These are phyloP conservation scores for Furculomyces boomerangus DNA, from an alignment of 371 early-diverging fungal species.

Conservation along the genomic window DNA sequence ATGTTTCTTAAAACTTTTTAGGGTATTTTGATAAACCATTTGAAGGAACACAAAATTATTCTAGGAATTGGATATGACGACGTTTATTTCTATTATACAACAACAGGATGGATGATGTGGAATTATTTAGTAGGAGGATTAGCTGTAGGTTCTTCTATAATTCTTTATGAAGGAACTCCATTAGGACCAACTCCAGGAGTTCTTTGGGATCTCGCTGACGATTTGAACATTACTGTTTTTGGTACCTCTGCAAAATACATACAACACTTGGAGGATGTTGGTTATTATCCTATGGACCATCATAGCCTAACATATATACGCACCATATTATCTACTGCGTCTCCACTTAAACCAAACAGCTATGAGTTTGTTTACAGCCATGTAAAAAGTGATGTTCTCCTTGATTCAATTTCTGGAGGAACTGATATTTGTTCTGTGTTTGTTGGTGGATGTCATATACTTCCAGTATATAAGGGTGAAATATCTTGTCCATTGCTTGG, in stretches of 20 bases:
- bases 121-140: slow-evolving; percentile 82
- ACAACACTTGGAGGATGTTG: slow-evolving; percentile 68
- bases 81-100: slow-evolving; percentile 84
- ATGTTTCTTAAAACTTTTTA: not conserved
- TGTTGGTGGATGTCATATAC: slow-evolving; percentile 66
- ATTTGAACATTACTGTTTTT: slow-evolving; percentile 64
- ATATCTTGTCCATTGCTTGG: slow-evolving; percentile 85
- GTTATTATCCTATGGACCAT: slow-evolving; percentile 37
- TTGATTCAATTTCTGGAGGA: slow-evolving; percentile 91
- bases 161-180: slow-evolving; percentile 88
- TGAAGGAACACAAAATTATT: slow-evolving; percentile 85
- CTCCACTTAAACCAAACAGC: slow-evolving; percentile 77
- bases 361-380: slow-evolving; percentile 75
- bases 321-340: slow-evolving; percentile 83
- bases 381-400: slow-evolving; percentile 61
- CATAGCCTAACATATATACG: slow-evolving; percentile 37
- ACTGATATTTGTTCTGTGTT: slow-evolving; percentile 94
- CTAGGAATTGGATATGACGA: slow-evolving; percentile 55
- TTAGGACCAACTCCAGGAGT: slow-evolving; percentile 63
- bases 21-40: slow-evolving; percentile 55
- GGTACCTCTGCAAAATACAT: slow-evolving; percentile 93
- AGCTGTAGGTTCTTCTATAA: slow-evolving; percentile 62
- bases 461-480: slow-evolving; percentile 87
- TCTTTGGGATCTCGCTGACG: slow-evolving; percentile 66
- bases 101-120: slow-evolving; percentile 99